Evolutionary conservation across 176 grass and related monocot genomes (phyloP).

Genomic region (Triticum dicoccoides): DNA sequence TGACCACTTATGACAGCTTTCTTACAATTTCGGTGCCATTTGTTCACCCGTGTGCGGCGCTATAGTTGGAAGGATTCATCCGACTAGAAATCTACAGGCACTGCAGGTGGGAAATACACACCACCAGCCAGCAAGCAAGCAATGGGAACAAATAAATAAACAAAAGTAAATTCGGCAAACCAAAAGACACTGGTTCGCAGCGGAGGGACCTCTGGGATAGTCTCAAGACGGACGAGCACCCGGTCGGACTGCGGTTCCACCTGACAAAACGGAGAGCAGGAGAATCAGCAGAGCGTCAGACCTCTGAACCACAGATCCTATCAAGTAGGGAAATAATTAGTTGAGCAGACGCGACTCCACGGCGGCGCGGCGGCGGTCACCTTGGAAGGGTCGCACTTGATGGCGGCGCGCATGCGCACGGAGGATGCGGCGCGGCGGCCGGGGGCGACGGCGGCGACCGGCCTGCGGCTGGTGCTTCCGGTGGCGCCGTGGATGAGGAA

Average conservation of each 20-base stretch:
- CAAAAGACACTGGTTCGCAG: background rate
- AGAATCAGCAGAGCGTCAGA: background rate
- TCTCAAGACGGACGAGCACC: conserved; percentile 80
- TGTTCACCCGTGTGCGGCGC: background rate
- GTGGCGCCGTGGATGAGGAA: conserved; percentile 43
- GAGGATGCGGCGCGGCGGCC: conserved; percentile 18
- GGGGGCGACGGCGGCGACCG: conserved; percentile 23
- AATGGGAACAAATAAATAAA: background rate
- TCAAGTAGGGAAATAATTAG: background rate
- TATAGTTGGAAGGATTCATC: background rate
- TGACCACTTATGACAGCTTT: background rate
- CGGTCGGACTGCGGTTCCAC: conserved; percentile 81
- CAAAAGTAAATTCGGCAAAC: background rate
- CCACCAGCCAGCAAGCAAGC: background rate
- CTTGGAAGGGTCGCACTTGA: conserved; percentile 81
- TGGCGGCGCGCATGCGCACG: conserved; percentile 44
- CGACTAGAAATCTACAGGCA: background rate
- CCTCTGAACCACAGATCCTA: conserved; percentile 6
- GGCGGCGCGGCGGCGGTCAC: background rate
- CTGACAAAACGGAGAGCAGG: conserved; percentile 33
- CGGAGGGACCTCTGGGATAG: conserved; percentile 68
- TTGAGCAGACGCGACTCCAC: background rate
- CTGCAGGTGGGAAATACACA: background rate
- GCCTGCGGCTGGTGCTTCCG: background rate
- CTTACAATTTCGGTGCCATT: background rate